A percentile compares a stretch with the other conserved stretches of the same genome.
Evolutionary conservation across 148 eudicot genomes (phyloP).

Genomic region (Limonium bicolor): DNA sequence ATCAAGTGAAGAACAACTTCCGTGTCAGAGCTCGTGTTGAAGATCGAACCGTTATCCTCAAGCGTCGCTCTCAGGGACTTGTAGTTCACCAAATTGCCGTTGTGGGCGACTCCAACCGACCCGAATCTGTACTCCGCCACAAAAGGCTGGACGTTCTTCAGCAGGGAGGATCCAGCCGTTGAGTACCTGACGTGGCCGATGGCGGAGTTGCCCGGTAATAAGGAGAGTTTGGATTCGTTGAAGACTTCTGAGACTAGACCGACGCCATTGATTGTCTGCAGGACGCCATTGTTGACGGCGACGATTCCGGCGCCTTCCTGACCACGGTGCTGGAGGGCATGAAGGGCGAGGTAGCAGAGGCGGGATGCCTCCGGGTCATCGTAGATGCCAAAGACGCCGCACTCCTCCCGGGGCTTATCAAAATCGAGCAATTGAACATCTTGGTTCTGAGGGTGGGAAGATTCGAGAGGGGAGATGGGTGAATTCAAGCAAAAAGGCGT

Average conservation of each 20-base stretch:
- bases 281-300: constrained; percentile 16
- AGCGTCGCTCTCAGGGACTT: constrained; percentile 13
- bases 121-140: constrained; percentile 33
- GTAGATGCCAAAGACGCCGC: constrained; percentile 1
- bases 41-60: constrained; percentile 28
- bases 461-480: no score
- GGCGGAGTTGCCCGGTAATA: constrained; percentile 31
- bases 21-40: constrained; percentile 37
- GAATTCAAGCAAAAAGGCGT: no score
- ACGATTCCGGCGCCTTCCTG: constrained; percentile 59
- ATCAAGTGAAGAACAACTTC: constrained; percentile 38
- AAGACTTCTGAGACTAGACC: constrained; percentile 26
- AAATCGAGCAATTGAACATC: no score
- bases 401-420: constrained; percentile 1
- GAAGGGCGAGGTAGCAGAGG: constrained; percentile 17
- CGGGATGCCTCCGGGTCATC: constrained; percentile 4
- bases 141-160: constrained; percentile 43
- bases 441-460: no score
- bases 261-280: constrained; percentile 21
- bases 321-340: constrained; percentile 54
- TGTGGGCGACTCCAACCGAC: constrained; percentile 38
- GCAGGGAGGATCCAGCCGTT: constrained; percentile 27
- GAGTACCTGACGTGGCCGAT: constrained; percentile 46
- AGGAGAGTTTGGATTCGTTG: constrained; percentile 24
- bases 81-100: constrained; percentile 40